Base-by-base conservation (phyloP, 164 flowering plant species). In the Nymphaea colorata region DNA sequence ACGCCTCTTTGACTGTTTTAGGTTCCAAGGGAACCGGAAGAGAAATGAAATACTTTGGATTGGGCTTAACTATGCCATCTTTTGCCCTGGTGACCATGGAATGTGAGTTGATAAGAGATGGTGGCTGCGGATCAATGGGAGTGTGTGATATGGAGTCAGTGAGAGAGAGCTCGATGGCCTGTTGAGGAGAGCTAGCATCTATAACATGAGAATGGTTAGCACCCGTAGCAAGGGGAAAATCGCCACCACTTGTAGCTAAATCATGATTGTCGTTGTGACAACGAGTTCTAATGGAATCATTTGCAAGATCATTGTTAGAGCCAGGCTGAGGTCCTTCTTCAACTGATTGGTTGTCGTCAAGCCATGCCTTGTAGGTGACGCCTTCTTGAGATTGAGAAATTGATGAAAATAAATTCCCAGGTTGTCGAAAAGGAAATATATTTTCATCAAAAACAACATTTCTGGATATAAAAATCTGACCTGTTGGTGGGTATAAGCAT, bases 381-480 rank as follows among this genome's bases (percentile, higher is more conserved):
- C 18, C 5, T 15, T 61, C 3, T 47, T 6, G 41, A 3, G 47
- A 7, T 4, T 25, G 42, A 25, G 36, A 25, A 7, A 6, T 14
- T 4, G 5, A 43, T 18, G 2, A 15, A 42, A 3, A 66, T 47
- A 43, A 6, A 10, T 10, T 5, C 16, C 2, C 63, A 5, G 63
- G 43, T 5, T 2, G 5, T 3, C 14, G 16, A 11, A 47, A 66
- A 18, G 61, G 0, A 14, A n/a, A 18, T 14, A 43, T 12, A 5
- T 18, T 15, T 53, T 73, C 72, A 61, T 68, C 53, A 60, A 69
- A 73, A 3, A 59, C 16, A 36, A 69, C 69, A 65, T 73, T 65
- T 7, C 62, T 4, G 7, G 69, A 59, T 3, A 60, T 45, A 25
- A 59, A 69, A 2, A 66, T 5, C 2, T n/a, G 43, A 2, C 57